phyloP scores from a whole-genome alignment of 1,139 yeast species.

The Kodamaea arcana region DNA sequence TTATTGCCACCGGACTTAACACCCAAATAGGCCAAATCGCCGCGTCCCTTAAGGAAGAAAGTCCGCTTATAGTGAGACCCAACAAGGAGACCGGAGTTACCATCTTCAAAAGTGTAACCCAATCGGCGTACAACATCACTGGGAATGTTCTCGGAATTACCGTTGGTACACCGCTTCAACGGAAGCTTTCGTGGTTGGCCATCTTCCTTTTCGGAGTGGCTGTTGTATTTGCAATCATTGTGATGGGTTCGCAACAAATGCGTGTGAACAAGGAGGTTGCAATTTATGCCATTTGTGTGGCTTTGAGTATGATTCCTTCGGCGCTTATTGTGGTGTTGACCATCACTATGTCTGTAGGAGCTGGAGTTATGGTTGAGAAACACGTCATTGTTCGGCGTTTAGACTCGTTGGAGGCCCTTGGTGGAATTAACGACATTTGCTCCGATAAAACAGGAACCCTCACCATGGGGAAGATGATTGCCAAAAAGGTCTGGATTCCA shows the following conservation, averaged over 20 bases:
- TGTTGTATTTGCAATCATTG: slow-evolving; percentile 35
- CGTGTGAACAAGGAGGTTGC: slow-evolving; percentile 41
- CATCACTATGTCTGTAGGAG: slow-evolving; percentile 47
- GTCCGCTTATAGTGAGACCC: slow-evolving; percentile 23
- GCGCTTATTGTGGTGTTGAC: slow-evolving; percentile 55
- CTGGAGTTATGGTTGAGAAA: slow-evolving; percentile 43
- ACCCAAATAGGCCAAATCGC: slow-evolving; percentile 53
- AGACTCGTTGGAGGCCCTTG: slow-evolving; percentile 46
- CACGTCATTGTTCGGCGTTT: slow-evolving; percentile 45
- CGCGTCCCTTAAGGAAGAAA: slow-evolving; percentile 26
- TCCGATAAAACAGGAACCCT: slow-evolving; percentile 55
- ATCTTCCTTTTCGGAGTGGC: slow-evolving; percentile 36
- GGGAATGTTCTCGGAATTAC: slow-evolving; percentile 34
- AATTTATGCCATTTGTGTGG: slow-evolving; percentile 38
- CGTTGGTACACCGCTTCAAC: slow-evolving; percentile 44
- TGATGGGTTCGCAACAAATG: slow-evolving; percentile 35
- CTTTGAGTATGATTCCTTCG: slow-evolving; percentile 53
- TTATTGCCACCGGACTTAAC: slow-evolving; percentile 40
- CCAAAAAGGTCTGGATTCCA: slow-evolving; percentile 35
- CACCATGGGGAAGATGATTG: slow-evolving; percentile 49
- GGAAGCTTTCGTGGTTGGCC: slow-evolving; percentile 44
- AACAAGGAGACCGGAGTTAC: slow-evolving; percentile 33
- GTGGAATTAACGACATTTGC: slow-evolving; percentile 48
- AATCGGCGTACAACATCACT: slow-evolving; percentile 36
- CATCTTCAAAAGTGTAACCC: slow-evolving; percentile 43